phyloP scores from a whole-genome alignment of 1,139 yeast species.

The Geotrichum australiense region DNA sequence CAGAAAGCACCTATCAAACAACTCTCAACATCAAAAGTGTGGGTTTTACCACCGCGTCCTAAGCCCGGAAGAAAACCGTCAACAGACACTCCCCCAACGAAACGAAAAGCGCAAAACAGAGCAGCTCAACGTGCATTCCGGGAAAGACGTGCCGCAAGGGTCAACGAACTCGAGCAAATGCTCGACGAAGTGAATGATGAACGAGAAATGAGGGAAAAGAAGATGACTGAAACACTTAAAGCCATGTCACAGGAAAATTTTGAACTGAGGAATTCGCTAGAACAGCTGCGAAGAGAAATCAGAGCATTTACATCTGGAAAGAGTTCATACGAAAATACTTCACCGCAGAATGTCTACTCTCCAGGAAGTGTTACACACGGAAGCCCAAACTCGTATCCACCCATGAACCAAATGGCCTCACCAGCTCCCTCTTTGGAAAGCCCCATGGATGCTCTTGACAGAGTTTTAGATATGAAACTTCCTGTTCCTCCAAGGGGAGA shows the following conservation, averaged over 20 bases:
- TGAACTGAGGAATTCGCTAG: conserved; percentile 20
- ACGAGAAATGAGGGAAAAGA: conserved; percentile 25
- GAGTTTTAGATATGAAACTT: conserved; percentile 35
- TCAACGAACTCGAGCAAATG: conserved; percentile 47
- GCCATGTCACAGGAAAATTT: conserved; percentile 25
- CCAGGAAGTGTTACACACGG: conserved; percentile 6
- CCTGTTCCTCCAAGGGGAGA: conserved; percentile 27
- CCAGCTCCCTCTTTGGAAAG: conserved; percentile 35
- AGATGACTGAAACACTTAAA: conserved; percentile 44
- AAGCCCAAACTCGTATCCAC: conserved; percentile 13
- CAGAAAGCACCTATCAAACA: conserved; percentile 8
- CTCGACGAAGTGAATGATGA: conserved; percentile 61
- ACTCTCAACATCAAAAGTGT: conserved; percentile 62
- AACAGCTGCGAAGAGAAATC: conserved; percentile 21
- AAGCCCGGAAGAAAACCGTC: conserved; percentile 89
- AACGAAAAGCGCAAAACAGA: conserved; percentile 74
- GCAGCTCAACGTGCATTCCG: conserved; percentile 91
- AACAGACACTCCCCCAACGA: conserved; percentile 37
- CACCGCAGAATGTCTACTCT: conserved; percentile 7
- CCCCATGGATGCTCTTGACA: conserved; percentile 35
- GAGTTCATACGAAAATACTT: background rate
- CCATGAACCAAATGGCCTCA: conserved; percentile 32
- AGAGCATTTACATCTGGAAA: conserved; percentile 7
- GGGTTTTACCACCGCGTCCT: conserved; percentile 89
- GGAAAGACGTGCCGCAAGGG: conserved; percentile 63